Base-by-base conservation (phyloP, 441 rosid species). In the Adansonia madagascariensis region DNA sequence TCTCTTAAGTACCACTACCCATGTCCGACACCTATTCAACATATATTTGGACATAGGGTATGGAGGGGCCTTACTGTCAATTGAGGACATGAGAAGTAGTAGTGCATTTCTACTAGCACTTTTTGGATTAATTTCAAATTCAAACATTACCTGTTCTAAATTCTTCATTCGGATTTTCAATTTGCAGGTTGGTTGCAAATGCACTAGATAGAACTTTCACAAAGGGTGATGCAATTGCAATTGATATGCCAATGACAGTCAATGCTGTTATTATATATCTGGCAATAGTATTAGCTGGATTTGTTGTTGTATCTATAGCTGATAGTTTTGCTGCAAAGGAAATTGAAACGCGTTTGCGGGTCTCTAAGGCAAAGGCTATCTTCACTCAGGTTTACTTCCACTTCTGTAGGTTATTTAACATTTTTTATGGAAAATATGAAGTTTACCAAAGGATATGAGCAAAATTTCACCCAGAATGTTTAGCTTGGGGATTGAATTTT, bases 201-300 rank as follows among this genome's bases (percentile, higher is more conserved):
- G 94, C 92, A 1, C 77, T 95, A 46, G 85, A 88, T 84, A 82
- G 82, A 46, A 82, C 67, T 59, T 91, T 95, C 75, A 81, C 79
- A 18, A 91, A 88, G 86, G 98, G 98, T 59, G 98, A 91, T 72
- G 86, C 98, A 6, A 85, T 94, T 79, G 98, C 96, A 0, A 93
- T 93, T 47, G 94, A 90, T 87, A 91, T 94, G 98, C 95, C 97
- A 18, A 91, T 94, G 98, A 94, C 97, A 31, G 92, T 89, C 15
- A 74, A 82, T 84, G 93, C 96, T 8, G 94, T 95, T 74, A 75
- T 93, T 70, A 91, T 93, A 78, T 95, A 93, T 79, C 81, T 95
- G 31, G 97, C 98, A 14, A 90, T 91, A 77, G 82, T 95, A 71
- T 82, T 91, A 4, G 94, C 91, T 0, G 98, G 97, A 75, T 88